Percentiles rank a stretch among this genome's conserved stretches.
Evolutionary conservation across 2,329 filamentous ascomycete species (phyloP).

Genomic region (Pseudogymnoascus sp.): DNA sequence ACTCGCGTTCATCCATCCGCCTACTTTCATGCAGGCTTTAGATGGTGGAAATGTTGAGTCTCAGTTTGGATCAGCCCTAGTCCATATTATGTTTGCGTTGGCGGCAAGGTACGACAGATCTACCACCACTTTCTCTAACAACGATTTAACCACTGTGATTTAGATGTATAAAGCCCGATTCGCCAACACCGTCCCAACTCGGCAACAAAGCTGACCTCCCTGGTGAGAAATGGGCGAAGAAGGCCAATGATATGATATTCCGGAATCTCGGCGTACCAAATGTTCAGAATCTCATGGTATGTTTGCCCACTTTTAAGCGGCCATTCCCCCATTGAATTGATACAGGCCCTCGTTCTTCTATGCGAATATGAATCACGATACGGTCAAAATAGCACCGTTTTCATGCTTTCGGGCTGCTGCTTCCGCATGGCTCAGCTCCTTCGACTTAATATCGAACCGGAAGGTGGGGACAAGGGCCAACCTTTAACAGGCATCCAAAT

Average conservation of each 20-base stretch:
- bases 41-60: constrained; percentile 9
- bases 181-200: not conserved
- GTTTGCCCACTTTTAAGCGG: not conserved
- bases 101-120: not conserved
- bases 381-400: not conserved
- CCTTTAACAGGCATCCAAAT: not conserved
- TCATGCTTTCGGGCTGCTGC: not conserved
- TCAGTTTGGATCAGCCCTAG: not conserved
- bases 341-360: not conserved
- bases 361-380: not conserved
- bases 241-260: not conserved
- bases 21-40: constrained; percentile 14
- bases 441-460: constrained; percentile 3
- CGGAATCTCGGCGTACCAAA: not conserved
- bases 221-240: not conserved
- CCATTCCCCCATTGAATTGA: not conserved
- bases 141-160: not conserved
- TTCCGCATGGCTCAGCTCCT: constrained; percentile 6
- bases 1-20: constrained; percentile 14
- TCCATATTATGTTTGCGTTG: constrained; percentile 9
- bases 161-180: not conserved
- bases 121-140: not conserved
- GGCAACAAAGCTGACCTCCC: not conserved
- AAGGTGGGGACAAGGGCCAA: not conserved
- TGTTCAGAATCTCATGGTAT: not conserved